These are phyloP conservation scores for Xylariaceae sp. DNA, from an alignment of 2,329 filamentous ascomycete species.

Conservation along the genomic window DNA sequence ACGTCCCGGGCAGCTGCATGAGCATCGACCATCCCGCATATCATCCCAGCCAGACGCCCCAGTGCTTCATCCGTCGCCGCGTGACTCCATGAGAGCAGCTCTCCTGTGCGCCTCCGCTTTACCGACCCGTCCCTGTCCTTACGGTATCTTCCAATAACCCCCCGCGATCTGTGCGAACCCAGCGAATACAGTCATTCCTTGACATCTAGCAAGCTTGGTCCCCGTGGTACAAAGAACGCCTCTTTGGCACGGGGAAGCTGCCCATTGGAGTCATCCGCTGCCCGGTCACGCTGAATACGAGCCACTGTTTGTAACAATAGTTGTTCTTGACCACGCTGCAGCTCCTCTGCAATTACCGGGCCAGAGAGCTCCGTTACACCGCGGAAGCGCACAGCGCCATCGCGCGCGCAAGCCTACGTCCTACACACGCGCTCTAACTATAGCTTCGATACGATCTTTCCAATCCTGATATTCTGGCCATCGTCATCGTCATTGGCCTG, in stretches of 20 bases:
- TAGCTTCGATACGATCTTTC: constrained; percentile 21
- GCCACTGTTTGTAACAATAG: constrained; percentile 22
- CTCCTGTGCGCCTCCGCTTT: constrained; percentile 22
- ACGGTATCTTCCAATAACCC: constrained; percentile 18
- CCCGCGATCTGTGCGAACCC: constrained; percentile 26
- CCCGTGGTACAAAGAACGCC: constrained; percentile 30
- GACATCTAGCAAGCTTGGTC: constrained; percentile 19
- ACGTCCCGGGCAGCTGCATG: constrained; percentile 32
- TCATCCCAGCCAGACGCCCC: constrained; percentile 30
- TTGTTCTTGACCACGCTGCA: constrained; percentile 19
- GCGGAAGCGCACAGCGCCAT: constrained; percentile 28
- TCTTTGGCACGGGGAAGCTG: constrained; percentile 29
- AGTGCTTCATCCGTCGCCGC: constrained; percentile 33
- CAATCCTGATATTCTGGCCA: constrained; percentile 19
- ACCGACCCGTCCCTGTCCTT: constrained; percentile 22
- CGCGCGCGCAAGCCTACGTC: constrained; percentile 23
- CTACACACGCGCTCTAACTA: constrained; percentile 23
- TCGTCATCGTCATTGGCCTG: constrained; percentile 25
- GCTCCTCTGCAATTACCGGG: constrained; percentile 19
- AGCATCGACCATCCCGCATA: constrained; percentile 33
- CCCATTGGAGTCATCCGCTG: constrained; percentile 28
- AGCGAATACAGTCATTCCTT: constrained; percentile 26
- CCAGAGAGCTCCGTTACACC: constrained; percentile 27
- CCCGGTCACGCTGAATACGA: constrained; percentile 29
- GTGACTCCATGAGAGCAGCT: constrained; percentile 29